Conservation (phyloP, 257 asterid species). For the Lycium barbarum region DNA sequence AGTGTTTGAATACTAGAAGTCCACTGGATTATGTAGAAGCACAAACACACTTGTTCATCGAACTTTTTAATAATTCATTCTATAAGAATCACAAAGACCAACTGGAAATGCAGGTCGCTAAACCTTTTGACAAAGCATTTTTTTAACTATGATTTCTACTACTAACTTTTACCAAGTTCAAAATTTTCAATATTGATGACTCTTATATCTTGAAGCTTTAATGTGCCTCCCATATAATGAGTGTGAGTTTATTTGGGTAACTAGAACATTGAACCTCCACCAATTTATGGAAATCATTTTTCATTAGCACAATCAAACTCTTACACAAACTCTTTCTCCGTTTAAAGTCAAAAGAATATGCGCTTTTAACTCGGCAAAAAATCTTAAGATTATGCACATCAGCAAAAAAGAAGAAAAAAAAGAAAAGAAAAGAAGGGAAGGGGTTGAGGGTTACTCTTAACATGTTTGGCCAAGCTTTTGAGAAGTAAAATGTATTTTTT, state of each 20-base stretch:
- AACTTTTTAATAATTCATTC: background rate
- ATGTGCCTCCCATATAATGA: background rate
- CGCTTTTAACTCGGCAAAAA: too few relatives aligned
- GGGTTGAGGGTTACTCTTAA: too few relatives aligned
- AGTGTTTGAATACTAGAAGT: background rate
- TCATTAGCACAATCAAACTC: background rate
- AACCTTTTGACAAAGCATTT: conserved; percentile 1
- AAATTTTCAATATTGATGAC: too few relatives aligned
- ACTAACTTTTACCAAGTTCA: too few relatives aligned
- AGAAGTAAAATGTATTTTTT: too few relatives aligned
- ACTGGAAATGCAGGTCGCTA: background rate
- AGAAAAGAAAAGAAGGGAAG: too few relatives aligned
- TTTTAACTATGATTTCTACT: background rate
- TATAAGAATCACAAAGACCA: background rate
- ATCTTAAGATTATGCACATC: too few relatives aligned
- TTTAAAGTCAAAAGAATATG: too few relatives aligned
- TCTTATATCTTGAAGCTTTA: background rate
- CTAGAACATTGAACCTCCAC: background rate
- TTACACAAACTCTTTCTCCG: too few relatives aligned
- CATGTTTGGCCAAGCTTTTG: too few relatives aligned
- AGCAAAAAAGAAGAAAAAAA: too few relatives aligned
- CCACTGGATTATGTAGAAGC: background rate
- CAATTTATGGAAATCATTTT: background rate
- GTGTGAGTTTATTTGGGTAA: background rate
- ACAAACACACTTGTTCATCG: background rate